Percentiles rank a stretch among this genome's conserved stretches.
phyloP scores from a whole-genome alignment of 2,329 filamentous ascomycete species.

The Exophiala mesophila region DNA sequence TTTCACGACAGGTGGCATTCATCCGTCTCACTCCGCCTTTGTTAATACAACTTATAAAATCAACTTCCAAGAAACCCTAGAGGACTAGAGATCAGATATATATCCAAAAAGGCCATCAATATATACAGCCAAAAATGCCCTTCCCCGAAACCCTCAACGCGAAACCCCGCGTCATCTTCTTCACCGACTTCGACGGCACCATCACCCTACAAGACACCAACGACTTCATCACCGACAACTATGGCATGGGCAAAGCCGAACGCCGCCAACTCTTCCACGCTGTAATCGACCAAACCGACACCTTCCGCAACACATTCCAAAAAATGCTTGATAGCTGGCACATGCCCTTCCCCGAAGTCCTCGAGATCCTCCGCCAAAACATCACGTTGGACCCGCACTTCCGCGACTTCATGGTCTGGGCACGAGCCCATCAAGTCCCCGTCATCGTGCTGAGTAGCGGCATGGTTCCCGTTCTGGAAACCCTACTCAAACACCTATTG shows the following conservation, averaged over 20 bases:
- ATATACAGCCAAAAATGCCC: constrained; percentile 14
- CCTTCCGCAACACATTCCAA: constrained; percentile 63
- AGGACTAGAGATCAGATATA: no score
- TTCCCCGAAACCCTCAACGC: constrained; percentile 34
- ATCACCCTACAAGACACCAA: constrained; percentile 73
- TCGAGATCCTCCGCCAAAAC: constrained; percentile 70
- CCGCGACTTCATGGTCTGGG: constrained; percentile 81
- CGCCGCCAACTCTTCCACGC: constrained; percentile 70
- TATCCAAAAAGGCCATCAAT: neutral
- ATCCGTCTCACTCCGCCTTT: no score
- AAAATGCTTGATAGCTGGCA: constrained; percentile 88
- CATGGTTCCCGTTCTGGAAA: constrained; percentile 87
- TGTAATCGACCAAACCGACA: constrained; percentile 61
- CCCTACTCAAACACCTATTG: constrained; percentile 72
- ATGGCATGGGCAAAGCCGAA: constrained; percentile 71
- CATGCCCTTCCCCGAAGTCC: constrained; percentile 75
- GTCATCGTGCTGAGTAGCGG: constrained; percentile 88
- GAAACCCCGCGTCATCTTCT: constrained; percentile 90
- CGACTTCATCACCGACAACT: constrained; percentile 76
- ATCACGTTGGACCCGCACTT: constrained; percentile 88
- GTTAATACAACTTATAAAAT: no score
- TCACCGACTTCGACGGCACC: constrained; percentile 97
- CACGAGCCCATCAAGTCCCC: constrained; percentile 74
- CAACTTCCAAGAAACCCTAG: no score
- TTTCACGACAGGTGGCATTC: no score